These are phyloP conservation scores for Vitis vinifera DNA, from an alignment of 164 flowering plant species.

Conservation along the genomic window DNA sequence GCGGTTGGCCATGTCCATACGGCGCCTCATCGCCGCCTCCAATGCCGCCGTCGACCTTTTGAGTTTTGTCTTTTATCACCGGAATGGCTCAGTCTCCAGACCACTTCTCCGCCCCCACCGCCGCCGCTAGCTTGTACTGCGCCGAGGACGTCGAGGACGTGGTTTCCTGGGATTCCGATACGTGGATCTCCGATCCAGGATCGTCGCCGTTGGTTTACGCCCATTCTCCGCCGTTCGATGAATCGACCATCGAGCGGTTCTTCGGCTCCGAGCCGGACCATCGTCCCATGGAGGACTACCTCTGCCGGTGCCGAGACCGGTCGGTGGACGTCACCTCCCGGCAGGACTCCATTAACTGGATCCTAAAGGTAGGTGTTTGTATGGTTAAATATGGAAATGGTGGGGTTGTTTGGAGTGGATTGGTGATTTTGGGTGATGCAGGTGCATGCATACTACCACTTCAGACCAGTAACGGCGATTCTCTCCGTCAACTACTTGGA, in stretches of 20 bases:
- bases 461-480: conserved; percentile 56
- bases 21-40: neutral
- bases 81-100: conserved; percentile 15
- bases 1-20: neutral
- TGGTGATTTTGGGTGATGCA: conserved; percentile 17
- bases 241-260: conserved; percentile 16
- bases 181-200: conserved; percentile 9
- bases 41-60: neutral
- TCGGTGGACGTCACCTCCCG: conserved; percentile 47
- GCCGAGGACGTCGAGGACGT: conserved; percentile 27
- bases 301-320: conserved; percentile 31
- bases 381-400: neutral
- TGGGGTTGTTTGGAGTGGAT: neutral
- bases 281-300: conserved; percentile 41
- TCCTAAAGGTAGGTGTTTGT: conserved; percentile 37
- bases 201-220: neutral
- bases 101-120: conserved; percentile 17
- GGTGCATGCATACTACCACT: conserved; percentile 53
- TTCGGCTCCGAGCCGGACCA: conserved; percentile 40
- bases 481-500: conserved; percentile 72
- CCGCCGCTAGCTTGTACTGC: conserved; percentile 20
- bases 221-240: conserved; percentile 23
- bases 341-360: conserved; percentile 64
- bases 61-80: neutral
- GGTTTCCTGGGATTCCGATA: conserved; percentile 16